phyloP scores from a whole-genome alignment of 2,329 filamentous ascomycete species.

The Colletotrichum endophyticum region DNA sequence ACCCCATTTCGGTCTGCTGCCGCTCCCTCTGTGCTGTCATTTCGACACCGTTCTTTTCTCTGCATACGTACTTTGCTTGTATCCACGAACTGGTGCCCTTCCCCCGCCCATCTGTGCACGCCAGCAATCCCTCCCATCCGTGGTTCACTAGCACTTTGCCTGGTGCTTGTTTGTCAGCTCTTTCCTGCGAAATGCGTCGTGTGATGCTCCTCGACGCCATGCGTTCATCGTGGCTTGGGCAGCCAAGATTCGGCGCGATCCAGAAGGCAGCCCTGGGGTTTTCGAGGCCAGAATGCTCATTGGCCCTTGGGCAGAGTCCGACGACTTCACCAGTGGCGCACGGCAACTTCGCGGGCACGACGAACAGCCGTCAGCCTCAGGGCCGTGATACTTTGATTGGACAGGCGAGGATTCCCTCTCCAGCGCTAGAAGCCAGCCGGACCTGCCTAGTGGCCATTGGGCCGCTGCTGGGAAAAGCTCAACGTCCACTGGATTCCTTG shows the following conservation, averaged over 20 bases:
- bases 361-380: not conserved
- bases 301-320: not conserved
- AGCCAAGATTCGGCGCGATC: not conserved
- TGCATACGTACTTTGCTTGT: not conserved
- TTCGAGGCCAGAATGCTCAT: not conserved
- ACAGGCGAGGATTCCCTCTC: not conserved
- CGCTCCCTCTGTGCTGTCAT: not conserved
- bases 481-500: slow-evolving; percentile 1
- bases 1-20: not conserved
- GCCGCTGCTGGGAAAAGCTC: not conserved
- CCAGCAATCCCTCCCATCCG: not conserved
- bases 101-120: not conserved
- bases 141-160: not conserved
- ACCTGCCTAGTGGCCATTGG: not conserved
- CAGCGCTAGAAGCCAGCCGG: slow-evolving; percentile 7
- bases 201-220: not conserved
- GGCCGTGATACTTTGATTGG: slow-evolving; percentile 2
- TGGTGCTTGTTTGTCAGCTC: not conserved
- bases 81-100: not conserved
- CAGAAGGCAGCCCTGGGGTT: not conserved
- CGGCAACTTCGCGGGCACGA: not conserved
- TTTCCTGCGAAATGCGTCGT: not conserved
- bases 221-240: not conserved
- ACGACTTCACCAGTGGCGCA: not conserved
- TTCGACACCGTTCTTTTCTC: not conserved